A percentile compares a stretch with the other conserved stretches of the same genome.
phyloP scores from a whole-genome alignment of 129 eudicot species.

The Mikania micrantha region DNA sequence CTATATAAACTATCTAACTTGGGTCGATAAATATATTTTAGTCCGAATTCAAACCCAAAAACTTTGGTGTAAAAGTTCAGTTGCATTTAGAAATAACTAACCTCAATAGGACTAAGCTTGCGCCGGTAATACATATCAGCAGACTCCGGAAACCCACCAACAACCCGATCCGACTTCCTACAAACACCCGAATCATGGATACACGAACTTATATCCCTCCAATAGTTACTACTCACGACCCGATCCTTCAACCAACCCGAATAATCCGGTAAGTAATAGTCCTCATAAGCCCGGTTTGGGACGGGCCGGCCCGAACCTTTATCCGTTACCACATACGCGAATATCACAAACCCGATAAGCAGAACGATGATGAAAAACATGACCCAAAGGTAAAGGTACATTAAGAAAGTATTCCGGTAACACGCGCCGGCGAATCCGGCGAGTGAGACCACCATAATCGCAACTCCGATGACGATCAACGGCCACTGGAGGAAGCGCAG shows the following conservation, averaged over 20 bases:
- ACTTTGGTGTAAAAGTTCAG: too few species aligned
- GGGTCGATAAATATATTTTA: too few species aligned
- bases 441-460: slow-evolving; percentile 77
- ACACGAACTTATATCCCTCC: slow-evolving; percentile 65
- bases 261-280: slow-evolving; percentile 63
- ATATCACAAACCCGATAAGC: slow-evolving; percentile 66
- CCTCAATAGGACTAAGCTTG: slow-evolving; percentile 72
- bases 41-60: too few species aligned
- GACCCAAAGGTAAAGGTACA: slow-evolving; percentile 90
- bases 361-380: slow-evolving; percentile 70
- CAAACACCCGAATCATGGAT: slow-evolving; percentile 62
- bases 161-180: slow-evolving; percentile 34
- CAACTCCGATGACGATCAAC: slow-evolving; percentile 58
- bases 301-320: slow-evolving; percentile 72
- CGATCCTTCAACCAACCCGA: slow-evolving; percentile 88
- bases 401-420: slow-evolving; percentile 74
- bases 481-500: slow-evolving; percentile 88
- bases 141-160: slow-evolving; percentile 50
- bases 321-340: slow-evolving; percentile 80
- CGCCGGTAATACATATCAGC: slow-evolving; percentile 48
- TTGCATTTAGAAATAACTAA: background rate
- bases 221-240: slow-evolving; percentile 52
- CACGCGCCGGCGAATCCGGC: slow-evolving; percentile 97
- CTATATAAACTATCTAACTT: too few species aligned
- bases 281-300: slow-evolving; percentile 48